A percentile compares a stretch with the other conserved stretches of the same genome.
phyloP scores from a whole-genome alignment of 129 eudicot species.

The Helianthus tuberosus region DNA sequence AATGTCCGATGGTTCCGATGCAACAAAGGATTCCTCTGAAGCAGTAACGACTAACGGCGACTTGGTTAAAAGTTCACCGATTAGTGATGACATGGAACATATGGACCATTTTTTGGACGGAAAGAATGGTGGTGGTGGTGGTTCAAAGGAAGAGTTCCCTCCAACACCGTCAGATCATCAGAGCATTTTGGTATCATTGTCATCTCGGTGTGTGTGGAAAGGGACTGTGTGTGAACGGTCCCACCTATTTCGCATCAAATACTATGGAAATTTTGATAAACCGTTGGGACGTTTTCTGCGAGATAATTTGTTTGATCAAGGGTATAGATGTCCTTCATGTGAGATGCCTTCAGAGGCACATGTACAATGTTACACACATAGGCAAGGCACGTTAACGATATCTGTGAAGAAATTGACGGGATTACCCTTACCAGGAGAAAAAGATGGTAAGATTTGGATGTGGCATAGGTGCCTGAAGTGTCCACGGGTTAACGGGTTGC shows the following conservation, averaged over 20 bases:
- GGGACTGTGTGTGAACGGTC: slow-evolving; percentile 98
- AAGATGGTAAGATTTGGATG: slow-evolving; percentile 98
- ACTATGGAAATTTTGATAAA: slow-evolving; percentile 90
- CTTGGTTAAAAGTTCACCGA: slow-evolving; percentile 24
- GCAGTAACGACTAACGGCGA: slow-evolving; percentile 34
- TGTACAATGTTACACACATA: slow-evolving; percentile 95
- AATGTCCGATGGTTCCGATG: slow-evolving; percentile 14
- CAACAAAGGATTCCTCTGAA: slow-evolving; percentile 29
- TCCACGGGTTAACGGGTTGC: slow-evolving; percentile 81
- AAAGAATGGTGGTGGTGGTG: slow-evolving; percentile 21
- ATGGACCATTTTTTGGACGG: slow-evolving; percentile 38
- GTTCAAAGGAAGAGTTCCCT: slow-evolving; percentile 83
- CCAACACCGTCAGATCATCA: slow-evolving; percentile 94
- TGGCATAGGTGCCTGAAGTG: slow-evolving; percentile 98
- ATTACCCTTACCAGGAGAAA: slow-evolving; percentile 79
- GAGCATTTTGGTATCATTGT: slow-evolving; percentile 92
- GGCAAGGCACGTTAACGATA: slow-evolving; percentile 96
- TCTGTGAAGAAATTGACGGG: slow-evolving; percentile 91
- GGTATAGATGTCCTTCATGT: slow-evolving; percentile 80
- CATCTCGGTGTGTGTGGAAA: slow-evolving; percentile 95
- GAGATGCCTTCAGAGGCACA: slow-evolving; percentile 97
- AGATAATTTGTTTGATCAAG: slow-evolving; percentile 92
- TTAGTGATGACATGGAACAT: slow-evolving; percentile 23
- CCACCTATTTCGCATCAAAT: slow-evolving; percentile 93
- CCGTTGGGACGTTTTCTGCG: slow-evolving; percentile 95